Base-by-base conservation (phyloP, 2,329 filamentous ascomycete species). In the Paramyrothecium roridum region DNA sequence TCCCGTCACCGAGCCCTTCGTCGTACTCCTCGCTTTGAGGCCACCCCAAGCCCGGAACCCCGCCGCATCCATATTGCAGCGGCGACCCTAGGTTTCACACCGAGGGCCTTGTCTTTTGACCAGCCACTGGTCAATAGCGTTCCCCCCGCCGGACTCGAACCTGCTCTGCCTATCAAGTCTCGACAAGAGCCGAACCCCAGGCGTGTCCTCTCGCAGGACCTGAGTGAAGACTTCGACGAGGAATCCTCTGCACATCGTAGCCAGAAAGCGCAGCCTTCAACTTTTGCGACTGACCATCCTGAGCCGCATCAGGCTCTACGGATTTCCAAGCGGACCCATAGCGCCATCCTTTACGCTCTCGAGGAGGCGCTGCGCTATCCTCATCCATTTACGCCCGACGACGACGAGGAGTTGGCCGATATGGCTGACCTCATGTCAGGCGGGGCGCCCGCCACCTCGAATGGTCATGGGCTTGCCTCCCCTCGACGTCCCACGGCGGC, bases 331-430 rank as follows among this genome's bases (percentile, higher is more conserved):
- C 86, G 90, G 61, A 96, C 91, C 49, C 90, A 91, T 61, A 90
- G 89, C 71, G 93, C 95, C 40, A 93, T 99, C 69, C 87, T 96
- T 65, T 98, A 90, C 78, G 86, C 92, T 40, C 84, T 98, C 55
- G 93, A 98, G 78, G 91, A 96, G 77, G 91, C 91, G 40, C 82
- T 98, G 62, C 88, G 93, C 63, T 84, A 88, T 49, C 92, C 93
- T 2, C 83, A 91, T 62, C 79, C 85, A 50, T 96, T 98, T 74
- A 96, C 92, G 10, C 82, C 89, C 22, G 92, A 96, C 73, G 76
- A 87, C 63, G 82, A 87, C 58, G 95, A 99, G 80, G 90, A 96
- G 78, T 89, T 90, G 82, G 90, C 93, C 63, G 84, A 85, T 66
- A 98, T 99, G 93, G 89, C 93, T 64, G 93, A 96, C 71, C 80